Base-by-base conservation (phyloP, 1,139 yeast genomes). In the Candida glucosophila region DNA sequence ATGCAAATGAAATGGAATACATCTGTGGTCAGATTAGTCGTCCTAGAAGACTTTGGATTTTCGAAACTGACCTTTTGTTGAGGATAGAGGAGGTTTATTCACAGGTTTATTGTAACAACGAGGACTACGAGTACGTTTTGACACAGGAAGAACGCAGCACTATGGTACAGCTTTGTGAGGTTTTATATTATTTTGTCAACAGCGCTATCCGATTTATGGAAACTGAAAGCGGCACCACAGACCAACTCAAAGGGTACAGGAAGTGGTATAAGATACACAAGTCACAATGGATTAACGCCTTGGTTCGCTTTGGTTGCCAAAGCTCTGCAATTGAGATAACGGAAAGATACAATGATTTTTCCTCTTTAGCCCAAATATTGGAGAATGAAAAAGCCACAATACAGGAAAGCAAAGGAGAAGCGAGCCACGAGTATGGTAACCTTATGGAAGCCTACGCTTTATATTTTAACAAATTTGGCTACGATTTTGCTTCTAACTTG, bases 401-500 rank as follows among this genome's bases (percentile, higher is more conserved):
- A 1, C 29, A 45, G 5, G 49, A 43, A 15, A 48, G 43, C n/a
- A 50, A 49, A 14, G 47, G 51, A 4, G 30, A 27, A 1, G 5
- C 20, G 6, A 35, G 41, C 11, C 17, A 15, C 2, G 41, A 42
- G 17, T 33, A 39, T 19, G 31, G 38, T 15, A 26, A 31, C 4
- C 24, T 47, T 12, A 28, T 37, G 16, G 40, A 50, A 22, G 58
- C 58, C 29, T 73, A 79, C 33, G 59, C 59, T 17, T 51, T 55
- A 20, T 81, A 71, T 44, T 72, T 85, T 43, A 67, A 67, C 14
- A 60, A 60, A 24, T 82, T 71, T 49, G 82, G 77, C 2, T 78
- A 77, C 40, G 63, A 53, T 2, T 86, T 86, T 62, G 93, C 94
- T 0, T 47, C 63, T 6, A 67, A 70, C 2, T 58, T 85, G 19